Conservation (phyloP, 2,329 filamentous ascomycete species). For the Stachybotrys chlorohalonatus region DNA sequence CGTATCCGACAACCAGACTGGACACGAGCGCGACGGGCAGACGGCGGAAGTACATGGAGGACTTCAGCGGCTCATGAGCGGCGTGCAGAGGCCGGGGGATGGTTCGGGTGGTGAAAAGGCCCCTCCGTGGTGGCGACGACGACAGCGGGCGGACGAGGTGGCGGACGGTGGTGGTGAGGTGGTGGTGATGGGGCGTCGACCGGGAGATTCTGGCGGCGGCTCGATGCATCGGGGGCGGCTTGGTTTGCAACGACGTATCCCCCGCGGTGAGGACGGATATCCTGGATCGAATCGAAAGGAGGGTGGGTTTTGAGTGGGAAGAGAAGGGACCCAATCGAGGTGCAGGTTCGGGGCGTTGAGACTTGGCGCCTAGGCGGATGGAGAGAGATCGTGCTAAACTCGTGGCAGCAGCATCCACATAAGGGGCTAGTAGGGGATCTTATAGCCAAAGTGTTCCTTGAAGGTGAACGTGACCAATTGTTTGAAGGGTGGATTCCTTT, state of each 20-base stretch:
- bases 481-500: no score
- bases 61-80: constrained; percentile 46
- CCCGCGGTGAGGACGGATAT: neutral
- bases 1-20: constrained; percentile 60
- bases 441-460: no score
- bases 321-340: neutral
- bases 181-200: constrained; percentile 56
- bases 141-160: constrained; percentile 41
- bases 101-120: constrained; percentile 16
- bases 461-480: no score
- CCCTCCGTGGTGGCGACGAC: constrained; percentile 32
- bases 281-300: constrained; percentile 6
- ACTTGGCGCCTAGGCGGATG: no score
- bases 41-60: constrained; percentile 68
- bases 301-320: neutral
- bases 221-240: constrained; percentile 56
- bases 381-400: no score
- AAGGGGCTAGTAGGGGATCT: no score
- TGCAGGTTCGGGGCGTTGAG: neutral
- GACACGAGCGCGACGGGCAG: constrained; percentile 59
- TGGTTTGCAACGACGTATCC: neutral
- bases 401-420: no score
- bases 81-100: constrained; percentile 19
- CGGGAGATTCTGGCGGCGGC: constrained; percentile 59
- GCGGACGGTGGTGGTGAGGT: constrained; percentile 39